A percentile compares a stretch with the other conserved stretches of the same genome.
Conservation (phyloP, 192 early-diverging fungal species). For the Coemansia sp. region DNA sequence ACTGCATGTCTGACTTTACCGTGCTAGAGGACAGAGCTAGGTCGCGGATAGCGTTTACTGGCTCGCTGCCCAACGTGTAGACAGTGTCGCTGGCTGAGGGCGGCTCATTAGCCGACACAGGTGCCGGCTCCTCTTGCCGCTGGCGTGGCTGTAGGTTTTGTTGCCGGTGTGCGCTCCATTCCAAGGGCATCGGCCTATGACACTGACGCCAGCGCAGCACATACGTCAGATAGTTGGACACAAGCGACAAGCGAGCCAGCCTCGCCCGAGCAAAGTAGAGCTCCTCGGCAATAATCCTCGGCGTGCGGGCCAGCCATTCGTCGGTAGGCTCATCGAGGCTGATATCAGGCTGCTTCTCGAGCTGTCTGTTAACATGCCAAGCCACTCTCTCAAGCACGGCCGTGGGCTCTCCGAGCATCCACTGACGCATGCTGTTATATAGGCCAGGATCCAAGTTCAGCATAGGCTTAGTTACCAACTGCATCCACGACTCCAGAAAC, state of each 20-base stretch:
- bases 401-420: constrained; percentile 26
- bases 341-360: constrained; percentile 51
- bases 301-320: background rate
- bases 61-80: background rate
- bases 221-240: constrained; percentile 41
- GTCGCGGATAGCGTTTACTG: constrained; percentile 5
- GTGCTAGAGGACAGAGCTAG: background rate
- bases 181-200: background rate
- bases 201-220: constrained; percentile 36
- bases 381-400: background rate
- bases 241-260: constrained; percentile 27
- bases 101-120: background rate
- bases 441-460: constrained; percentile 23
- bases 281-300: background rate
- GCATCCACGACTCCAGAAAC: constrained; percentile 42
- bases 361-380: constrained; percentile 31
- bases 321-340: background rate
- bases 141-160: background rate
- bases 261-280: constrained; percentile 15
- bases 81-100: background rate
- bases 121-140: background rate
- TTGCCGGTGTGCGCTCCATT: background rate
- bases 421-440: constrained; percentile 29
- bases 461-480: constrained; percentile 30
- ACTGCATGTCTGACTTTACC: background rate